These are phyloP conservation scores for Peronospora tabacina DNA, from an alignment of 352 stramenopile species.

Conservation along the genomic window DNA sequence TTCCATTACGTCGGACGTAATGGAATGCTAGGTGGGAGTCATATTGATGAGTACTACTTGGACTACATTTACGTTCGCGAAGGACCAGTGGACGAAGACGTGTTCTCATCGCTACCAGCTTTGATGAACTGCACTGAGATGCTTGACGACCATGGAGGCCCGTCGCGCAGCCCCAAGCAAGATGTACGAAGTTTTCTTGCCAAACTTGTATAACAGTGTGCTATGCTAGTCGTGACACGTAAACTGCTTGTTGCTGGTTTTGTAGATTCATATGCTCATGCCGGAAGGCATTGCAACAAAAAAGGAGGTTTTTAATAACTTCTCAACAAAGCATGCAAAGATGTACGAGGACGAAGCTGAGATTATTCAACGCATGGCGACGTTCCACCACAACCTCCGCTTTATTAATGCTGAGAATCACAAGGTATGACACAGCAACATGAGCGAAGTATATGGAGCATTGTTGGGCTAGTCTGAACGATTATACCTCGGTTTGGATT, in stretches of 20 bases:
- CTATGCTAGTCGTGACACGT: constrained; percentile 2
- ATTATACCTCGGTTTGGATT: background rate
- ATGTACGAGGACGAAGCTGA: constrained; percentile 43
- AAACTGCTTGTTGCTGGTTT: background rate
- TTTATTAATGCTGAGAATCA: constrained; percentile 85
- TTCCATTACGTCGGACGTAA: constrained; percentile 87
- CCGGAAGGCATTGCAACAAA: constrained; percentile 54
- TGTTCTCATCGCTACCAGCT: constrained; percentile 60
- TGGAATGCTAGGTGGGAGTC: constrained; percentile 72
- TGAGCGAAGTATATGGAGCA: background rate
- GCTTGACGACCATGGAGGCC: constrained; percentile 36
- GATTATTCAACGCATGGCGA: constrained; percentile 43
- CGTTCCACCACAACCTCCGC: constrained; percentile 75
- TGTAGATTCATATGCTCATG: constrained; percentile 78
- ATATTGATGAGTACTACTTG: constrained; percentile 88
- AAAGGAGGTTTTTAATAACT: constrained; percentile 57
- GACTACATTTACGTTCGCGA: constrained; percentile 85
- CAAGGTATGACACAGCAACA: constrained; percentile 29
- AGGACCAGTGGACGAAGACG: constrained; percentile 49
- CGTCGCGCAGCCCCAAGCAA: constrained; percentile 42
- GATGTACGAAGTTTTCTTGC: constrained; percentile 38
- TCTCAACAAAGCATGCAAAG: constrained; percentile 55
- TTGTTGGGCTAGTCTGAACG: background rate
- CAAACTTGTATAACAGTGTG: background rate
- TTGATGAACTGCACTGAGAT: constrained; percentile 81